A percentile compares a stretch with the other conserved stretches of the same genome.
These are phyloP conservation scores for Poterioochromonas sp. DNA, from an alignment of 352 stramenopile genomes.

Conservation along the genomic window DNA sequence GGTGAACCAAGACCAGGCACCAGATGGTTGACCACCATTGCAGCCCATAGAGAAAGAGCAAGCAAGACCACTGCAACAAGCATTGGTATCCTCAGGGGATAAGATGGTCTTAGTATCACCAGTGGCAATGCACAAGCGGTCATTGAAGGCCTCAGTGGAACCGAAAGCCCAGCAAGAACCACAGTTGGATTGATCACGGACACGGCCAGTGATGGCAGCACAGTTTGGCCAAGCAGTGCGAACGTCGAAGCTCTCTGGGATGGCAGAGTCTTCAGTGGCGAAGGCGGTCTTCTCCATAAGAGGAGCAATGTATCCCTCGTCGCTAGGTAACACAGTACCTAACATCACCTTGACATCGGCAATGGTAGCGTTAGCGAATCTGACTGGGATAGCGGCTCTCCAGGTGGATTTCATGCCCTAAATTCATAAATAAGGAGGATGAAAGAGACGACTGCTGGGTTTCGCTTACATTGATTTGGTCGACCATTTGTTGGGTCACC, in stretches of 20 bases:
- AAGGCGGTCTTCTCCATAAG: conserved; percentile 7
- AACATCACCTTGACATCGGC: conserved; percentile 31
- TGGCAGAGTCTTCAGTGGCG: background rate
- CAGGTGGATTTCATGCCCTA: conserved; percentile 17
- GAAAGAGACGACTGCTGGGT: background rate
- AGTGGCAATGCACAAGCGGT: conserved; percentile 43
- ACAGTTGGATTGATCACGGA: conserved; percentile 48
- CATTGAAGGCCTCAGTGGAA: conserved; percentile 45
- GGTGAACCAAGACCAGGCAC: conserved; percentile 51
- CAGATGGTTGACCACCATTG: conserved; percentile 50
- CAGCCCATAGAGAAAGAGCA: conserved; percentile 51
- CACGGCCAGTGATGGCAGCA: conserved; percentile 40
- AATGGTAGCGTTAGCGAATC: conserved; percentile 26
- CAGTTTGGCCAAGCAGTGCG: conserved; percentile 44
- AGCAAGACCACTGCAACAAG: conserved; percentile 47
- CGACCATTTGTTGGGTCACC: background rate
- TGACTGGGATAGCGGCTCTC: background rate
- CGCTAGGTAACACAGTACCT: conserved; percentile 17
- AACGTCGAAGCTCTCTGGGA: conserved; percentile 43
- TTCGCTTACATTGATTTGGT: conserved; percentile 8
- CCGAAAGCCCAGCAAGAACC: conserved; percentile 56
- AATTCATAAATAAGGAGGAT: background rate
- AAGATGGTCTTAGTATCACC: conserved; percentile 41
- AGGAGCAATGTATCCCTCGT: conserved; percentile 23
- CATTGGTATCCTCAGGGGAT: conserved; percentile 48